These are phyloP conservation scores for Aspergillus texensis DNA, from an alignment of 2,329 filamentous ascomycete genomes.

Conservation along the genomic window DNA sequence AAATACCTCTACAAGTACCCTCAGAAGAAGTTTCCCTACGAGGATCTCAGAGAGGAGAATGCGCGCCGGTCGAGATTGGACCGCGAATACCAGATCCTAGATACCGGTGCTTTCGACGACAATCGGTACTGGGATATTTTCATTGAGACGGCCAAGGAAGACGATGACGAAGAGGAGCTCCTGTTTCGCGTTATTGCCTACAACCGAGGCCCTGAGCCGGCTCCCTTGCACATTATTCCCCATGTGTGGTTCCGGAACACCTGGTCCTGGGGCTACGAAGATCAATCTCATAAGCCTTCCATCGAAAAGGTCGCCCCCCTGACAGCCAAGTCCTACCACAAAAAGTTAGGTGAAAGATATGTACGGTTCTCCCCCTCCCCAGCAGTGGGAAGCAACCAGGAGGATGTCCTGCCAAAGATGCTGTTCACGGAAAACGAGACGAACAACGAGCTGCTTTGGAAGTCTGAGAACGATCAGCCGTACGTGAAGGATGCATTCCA, in stretches of 20 bases:
- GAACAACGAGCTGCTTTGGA: slow-evolving; percentile 78
- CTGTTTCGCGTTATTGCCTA: slow-evolving; percentile 94
- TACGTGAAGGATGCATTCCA: slow-evolving; percentile 98
- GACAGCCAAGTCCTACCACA: slow-evolving; percentile 75
- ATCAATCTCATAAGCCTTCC: slow-evolving; percentile 75
- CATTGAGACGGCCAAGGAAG: slow-evolving; percentile 94
- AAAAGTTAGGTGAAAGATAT: slow-evolving; percentile 79
- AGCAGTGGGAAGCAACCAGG: slow-evolving; percentile 73
- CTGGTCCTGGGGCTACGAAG: slow-evolving; percentile 89
- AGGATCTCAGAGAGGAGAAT: slow-evolving; percentile 84
- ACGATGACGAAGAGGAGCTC: slow-evolving; percentile 86
- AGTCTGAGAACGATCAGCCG: slow-evolving; percentile 73
- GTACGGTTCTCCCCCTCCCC: slow-evolving; percentile 87
- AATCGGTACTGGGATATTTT: slow-evolving; percentile 95
- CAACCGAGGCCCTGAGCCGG: slow-evolving; percentile 89
- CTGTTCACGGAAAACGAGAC: slow-evolving; percentile 97
- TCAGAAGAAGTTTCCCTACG: slow-evolving; percentile 86
- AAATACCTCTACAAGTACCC: slow-evolving; percentile 98
- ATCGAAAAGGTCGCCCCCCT: slow-evolving; percentile 69
- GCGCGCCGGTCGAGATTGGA: slow-evolving; percentile 74
- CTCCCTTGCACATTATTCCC: slow-evolving; percentile 88
- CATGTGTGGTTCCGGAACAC: slow-evolving; percentile 98
- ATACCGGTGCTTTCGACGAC: slow-evolving; percentile 86
- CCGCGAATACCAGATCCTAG: slow-evolving; percentile 86
- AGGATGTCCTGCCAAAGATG: slow-evolving; percentile 82